Conservation (phyloP, 805 yeast genomes). For the Martiniozyma abietophila region DNA sequence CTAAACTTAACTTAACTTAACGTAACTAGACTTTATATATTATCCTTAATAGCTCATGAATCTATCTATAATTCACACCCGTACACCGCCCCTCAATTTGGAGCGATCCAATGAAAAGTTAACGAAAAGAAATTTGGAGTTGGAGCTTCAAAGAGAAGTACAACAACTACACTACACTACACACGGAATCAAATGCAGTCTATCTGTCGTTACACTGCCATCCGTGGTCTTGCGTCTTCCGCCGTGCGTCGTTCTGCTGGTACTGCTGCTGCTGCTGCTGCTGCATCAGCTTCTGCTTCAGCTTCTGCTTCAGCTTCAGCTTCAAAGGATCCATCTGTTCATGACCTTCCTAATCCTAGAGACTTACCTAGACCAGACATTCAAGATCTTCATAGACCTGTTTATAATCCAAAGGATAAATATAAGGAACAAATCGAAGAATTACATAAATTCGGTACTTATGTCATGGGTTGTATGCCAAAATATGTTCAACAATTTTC, state of each 20-base stretch:
- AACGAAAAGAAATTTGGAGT: no score
- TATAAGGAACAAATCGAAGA: slow-evolving; percentile 59
- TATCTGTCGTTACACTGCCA: no score
- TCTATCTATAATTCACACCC: no score
- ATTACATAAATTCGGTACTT: slow-evolving; percentile 73
- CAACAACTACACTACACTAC: no score
- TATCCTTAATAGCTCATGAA: no score
- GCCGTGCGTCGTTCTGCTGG: slow-evolving; percentile 4
- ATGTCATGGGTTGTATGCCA: slow-evolving; percentile 69
- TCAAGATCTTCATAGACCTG: slow-evolving; percentile 32
- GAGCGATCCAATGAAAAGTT: no score
- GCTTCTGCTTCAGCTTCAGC: slow-evolving; percentile 10
- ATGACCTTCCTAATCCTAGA: slow-evolving; percentile 26
- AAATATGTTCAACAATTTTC: slow-evolving; percentile 75
- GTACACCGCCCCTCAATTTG: no score
- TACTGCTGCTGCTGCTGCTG: slow-evolving; percentile 8
- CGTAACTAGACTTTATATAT: no score
- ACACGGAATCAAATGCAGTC: not conserved
- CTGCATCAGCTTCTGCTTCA: slow-evolving; percentile 4
- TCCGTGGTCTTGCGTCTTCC: slow-evolving; percentile 4
- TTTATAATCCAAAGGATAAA: slow-evolving; percentile 71
- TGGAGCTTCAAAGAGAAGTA: no score
- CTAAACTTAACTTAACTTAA: no score
- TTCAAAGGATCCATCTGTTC: slow-evolving; percentile 12
- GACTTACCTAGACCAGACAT: slow-evolving; percentile 26